These are phyloP conservation scores for Diutina scorzettiae DNA, from an alignment of 1,139 yeast genomes.

Conservation along the genomic window DNA sequence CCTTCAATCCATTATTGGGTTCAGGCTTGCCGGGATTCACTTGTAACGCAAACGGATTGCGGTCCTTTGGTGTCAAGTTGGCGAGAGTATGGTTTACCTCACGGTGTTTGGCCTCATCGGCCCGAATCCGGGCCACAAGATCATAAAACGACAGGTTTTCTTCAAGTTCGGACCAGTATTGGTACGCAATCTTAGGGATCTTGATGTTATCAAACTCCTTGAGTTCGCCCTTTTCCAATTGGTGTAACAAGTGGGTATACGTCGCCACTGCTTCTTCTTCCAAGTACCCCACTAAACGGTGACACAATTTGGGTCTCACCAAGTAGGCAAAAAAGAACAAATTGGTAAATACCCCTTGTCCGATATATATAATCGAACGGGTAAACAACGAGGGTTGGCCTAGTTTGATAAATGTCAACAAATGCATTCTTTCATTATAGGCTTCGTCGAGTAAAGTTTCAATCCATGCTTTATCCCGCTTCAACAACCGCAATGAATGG, in stretches of 20 bases:
- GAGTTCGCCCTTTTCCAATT: slow-evolving; percentile 42
- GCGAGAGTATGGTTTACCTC: slow-evolving; percentile 73
- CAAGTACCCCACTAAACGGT: slow-evolving; percentile 66
- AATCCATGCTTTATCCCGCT: slow-evolving; percentile 66
- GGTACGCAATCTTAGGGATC: slow-evolving; percentile 48
- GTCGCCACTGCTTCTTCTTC: slow-evolving; percentile 75
- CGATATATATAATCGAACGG: slow-evolving; percentile 41
- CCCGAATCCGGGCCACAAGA: slow-evolving; percentile 59
- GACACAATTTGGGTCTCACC: slow-evolving; percentile 52
- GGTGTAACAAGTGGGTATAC: slow-evolving; percentile 47
- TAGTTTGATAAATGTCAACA: slow-evolving; percentile 55
- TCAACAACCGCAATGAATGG: slow-evolving; percentile 46
- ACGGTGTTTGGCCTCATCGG: slow-evolving; percentile 66
- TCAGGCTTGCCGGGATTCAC: slow-evolving; percentile 33
- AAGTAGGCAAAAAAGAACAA: slow-evolving; percentile 51
- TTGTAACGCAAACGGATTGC: slow-evolving; percentile 57
- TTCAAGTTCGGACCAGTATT: slow-evolving; percentile 48
- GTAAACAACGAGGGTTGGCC: slow-evolving; percentile 57
- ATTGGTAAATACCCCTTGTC: slow-evolving; percentile 66
- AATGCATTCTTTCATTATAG: slow-evolving; percentile 70
- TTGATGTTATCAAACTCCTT: slow-evolving; percentile 33
- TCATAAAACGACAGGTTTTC: slow-evolving; percentile 45
- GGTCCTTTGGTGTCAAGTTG: slow-evolving; percentile 45
- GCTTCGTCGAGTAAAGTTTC: slow-evolving; percentile 69
- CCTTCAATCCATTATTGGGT: slow-evolving; percentile 41